These are phyloP conservation scores for Antitrichia curtipendula DNA, from an alignment of 225 moss, liverwort and hornwort genomes.

Conservation along the genomic window DNA sequence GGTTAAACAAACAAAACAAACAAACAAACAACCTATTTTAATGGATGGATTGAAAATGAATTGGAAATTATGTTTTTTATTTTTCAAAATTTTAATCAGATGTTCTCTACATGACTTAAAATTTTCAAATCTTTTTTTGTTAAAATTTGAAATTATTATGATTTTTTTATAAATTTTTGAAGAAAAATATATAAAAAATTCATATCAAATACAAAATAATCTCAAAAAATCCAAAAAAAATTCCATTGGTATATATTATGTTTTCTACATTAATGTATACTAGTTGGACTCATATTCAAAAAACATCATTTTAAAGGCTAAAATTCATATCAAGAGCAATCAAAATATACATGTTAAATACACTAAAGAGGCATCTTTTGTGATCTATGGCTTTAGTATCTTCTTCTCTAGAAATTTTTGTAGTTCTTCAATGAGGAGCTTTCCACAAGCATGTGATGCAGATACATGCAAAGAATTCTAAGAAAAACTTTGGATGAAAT, in stretches of 20 bases:
- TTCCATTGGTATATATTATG: not conserved
- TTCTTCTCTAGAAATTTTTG: not conserved
- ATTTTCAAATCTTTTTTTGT: no score
- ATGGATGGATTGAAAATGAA: no score
- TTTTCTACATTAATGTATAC: no score
- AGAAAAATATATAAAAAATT: no score
- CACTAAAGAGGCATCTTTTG: not conserved
- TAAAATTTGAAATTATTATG: not conserved
- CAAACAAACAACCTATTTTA: no score
- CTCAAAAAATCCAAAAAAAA: not conserved
- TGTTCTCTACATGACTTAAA: accelerated
- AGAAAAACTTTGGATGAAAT: not conserved
- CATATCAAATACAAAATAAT: not conserved
- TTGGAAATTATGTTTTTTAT: no score
- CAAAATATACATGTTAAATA: accelerated
- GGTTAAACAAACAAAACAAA: no score
- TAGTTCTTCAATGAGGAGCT: accelerated
- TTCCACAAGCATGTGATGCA: accelerated
- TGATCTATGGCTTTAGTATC: not conserved
- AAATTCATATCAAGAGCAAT: not conserved
- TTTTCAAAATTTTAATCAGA: not conserved
- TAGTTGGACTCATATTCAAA: not conserved
- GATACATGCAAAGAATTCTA: not conserved
- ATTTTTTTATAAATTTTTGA: not conserved
- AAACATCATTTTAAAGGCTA: not conserved